Percentiles rank a stretch among this genome's conserved stretches.
Evolutionary conservation across 768 basidiomycete species (phyloP).

Genomic region (Lactarius akahatsu): DNA sequence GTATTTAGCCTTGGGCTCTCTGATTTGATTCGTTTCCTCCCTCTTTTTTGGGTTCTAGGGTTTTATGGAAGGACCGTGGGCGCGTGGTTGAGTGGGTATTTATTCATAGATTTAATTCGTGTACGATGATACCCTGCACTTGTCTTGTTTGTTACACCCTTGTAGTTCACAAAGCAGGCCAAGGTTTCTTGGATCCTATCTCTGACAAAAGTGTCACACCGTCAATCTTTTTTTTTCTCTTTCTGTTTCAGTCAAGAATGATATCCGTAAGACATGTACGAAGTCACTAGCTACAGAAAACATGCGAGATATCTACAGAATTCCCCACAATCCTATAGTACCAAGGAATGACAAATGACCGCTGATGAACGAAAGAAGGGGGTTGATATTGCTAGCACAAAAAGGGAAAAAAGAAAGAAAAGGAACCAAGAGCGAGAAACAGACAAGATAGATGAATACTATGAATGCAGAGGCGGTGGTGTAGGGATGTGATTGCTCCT

Average conservation of each 20-base stretch:
- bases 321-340: constrained; percentile 12
- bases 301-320: constrained; percentile 24
- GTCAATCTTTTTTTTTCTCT: neutral
- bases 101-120: neutral
- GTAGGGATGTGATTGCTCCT: constrained; percentile 26
- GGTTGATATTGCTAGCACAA: constrained; percentile 15
- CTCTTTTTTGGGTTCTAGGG: neutral
- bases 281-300: constrained; percentile 25
- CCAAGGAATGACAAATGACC: constrained; percentile 3
- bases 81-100: neutral
- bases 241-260: constrained; percentile 5
- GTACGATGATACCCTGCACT: neutral
- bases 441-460: constrained; percentile 20
- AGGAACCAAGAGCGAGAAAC: neutral
- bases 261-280: constrained; percentile 20
- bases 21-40: neutral
- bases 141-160: neutral
- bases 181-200: neutral
- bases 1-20: neutral
- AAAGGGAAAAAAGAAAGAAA: constrained; percentile 12
- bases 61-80: neutral
- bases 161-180: neutral
- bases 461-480: constrained; percentile 23
- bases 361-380: constrained; percentile 2
- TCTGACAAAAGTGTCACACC: neutral